phyloP scores from a whole-genome alignment of 2,329 filamentous ascomycete genomes.

The Phialocephala sp. region DNA sequence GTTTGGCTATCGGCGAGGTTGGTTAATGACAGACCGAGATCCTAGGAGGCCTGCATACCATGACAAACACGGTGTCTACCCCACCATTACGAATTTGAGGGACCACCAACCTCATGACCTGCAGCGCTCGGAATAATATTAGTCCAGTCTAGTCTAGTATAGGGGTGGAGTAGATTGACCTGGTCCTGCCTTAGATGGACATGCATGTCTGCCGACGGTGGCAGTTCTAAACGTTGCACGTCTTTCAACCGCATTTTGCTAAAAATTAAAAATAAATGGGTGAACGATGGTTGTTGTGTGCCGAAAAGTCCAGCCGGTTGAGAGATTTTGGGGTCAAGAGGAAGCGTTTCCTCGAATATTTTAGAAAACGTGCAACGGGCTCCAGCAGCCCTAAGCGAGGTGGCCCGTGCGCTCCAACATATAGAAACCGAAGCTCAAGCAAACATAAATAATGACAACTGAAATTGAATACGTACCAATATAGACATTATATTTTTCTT shows the following conservation, averaged over 20 bases:
- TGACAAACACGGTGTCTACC: constrained; percentile 56
- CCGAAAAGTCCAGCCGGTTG: not conserved
- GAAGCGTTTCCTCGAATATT: constrained; percentile 15
- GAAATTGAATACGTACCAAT: too few species aligned
- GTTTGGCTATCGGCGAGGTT: constrained; percentile 55
- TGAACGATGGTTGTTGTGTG: not conserved
- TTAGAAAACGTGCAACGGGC: too few species aligned
- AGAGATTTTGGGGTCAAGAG: not conserved
- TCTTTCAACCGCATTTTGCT: constrained; percentile 17
- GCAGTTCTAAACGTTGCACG: constrained; percentile 53
- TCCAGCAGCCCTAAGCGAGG: too few species aligned
- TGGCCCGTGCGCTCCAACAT: too few species aligned
- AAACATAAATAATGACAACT: too few species aligned
- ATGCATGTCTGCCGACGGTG: constrained; percentile 65
- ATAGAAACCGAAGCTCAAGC: too few species aligned
- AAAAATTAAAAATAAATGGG: not conserved
- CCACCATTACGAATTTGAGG: constrained; percentile 64
- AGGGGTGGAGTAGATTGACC: not conserved
- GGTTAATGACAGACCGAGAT: constrained; percentile 49
- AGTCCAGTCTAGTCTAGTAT: not conserved
- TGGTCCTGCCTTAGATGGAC: constrained; percentile 27
- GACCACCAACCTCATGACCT: constrained; percentile 61
- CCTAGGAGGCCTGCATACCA: constrained; percentile 45
- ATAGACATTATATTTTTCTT: too few species aligned
- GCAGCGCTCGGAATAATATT: constrained; percentile 44